A percentile compares a stretch with the other conserved stretches of the same genome.
Conservation (phyloP, 371 early-diverging fungal species). For the Rhizomucor pusillus region DNA sequence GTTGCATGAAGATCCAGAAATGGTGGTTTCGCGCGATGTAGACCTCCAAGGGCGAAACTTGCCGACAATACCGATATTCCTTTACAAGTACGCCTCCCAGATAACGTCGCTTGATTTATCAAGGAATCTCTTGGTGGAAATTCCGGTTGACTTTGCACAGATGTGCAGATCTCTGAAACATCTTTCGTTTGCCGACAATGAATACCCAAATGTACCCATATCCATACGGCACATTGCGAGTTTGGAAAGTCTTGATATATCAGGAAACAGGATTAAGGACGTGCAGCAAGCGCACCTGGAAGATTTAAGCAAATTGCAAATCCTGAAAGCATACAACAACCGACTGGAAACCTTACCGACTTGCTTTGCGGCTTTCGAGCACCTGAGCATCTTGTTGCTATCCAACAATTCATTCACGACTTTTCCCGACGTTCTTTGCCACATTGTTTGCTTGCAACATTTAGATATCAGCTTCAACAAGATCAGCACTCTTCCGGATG, state of each 20-base stretch:
- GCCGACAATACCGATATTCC: slow-evolving; percentile 68
- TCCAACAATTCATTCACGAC: slow-evolving; percentile 69
- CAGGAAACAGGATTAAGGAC: slow-evolving; percentile 69
- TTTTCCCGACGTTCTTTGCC: slow-evolving; percentile 64
- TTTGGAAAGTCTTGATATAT: slow-evolving; percentile 70
- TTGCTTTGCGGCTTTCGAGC: slow-evolving; percentile 49
- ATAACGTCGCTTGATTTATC: slow-evolving; percentile 73
- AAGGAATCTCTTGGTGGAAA: slow-evolving; percentile 66
- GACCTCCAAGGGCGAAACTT: slow-evolving; percentile 62
- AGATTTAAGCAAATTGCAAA: slow-evolving; percentile 50
- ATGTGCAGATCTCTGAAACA: slow-evolving; percentile 62
- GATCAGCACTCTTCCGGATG: slow-evolving; percentile 70
- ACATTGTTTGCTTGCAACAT: slow-evolving; percentile 56
- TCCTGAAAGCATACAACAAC: slow-evolving; percentile 74
- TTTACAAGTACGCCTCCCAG: slow-evolving; percentile 62
- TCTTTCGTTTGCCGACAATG: slow-evolving; percentile 70
- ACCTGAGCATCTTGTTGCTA: slow-evolving; percentile 65
- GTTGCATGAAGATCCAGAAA: slow-evolving; percentile 25
- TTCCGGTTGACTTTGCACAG: slow-evolving; percentile 75
- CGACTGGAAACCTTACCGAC: slow-evolving; percentile 62
- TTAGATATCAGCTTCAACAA: slow-evolving; percentile 86
- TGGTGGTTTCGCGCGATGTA: slow-evolving; percentile 24
- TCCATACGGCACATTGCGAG: slow-evolving; percentile 55
- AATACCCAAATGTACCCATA: slow-evolving; percentile 56
- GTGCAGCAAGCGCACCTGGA: slow-evolving; percentile 60